Conservation (phyloP, 1,284 basidiomycete genomes). For the Meira nashicola region DNA sequence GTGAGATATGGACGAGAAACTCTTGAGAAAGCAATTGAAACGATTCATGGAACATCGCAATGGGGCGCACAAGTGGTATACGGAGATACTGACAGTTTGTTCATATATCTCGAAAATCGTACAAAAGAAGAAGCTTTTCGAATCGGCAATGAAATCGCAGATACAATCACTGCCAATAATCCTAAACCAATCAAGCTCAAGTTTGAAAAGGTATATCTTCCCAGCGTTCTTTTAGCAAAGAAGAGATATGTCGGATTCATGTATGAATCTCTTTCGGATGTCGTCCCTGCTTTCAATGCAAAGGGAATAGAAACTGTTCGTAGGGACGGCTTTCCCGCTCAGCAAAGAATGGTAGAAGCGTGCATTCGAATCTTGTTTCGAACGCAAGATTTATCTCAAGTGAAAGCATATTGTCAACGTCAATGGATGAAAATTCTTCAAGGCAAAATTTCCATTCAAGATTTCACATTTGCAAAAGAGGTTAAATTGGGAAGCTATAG, state of each 20-base stretch:
- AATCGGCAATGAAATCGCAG: slow-evolving; percentile 86
- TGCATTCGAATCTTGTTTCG: slow-evolving; percentile 66
- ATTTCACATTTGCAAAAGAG: slow-evolving; percentile 92
- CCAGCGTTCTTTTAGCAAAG: slow-evolving; percentile 88
- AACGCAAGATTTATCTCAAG: slow-evolving; percentile 75
- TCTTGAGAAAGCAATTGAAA: slow-evolving; percentile 83
- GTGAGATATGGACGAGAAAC: slow-evolving; percentile 94
- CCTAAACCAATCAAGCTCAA: slow-evolving; percentile 90
- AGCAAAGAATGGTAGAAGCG: slow-evolving; percentile 49
- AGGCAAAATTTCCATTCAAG: slow-evolving; percentile 73
- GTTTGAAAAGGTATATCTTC: slow-evolving; percentile 96
- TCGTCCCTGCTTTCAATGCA: slow-evolving; percentile 79
- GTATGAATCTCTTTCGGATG: slow-evolving; percentile 76
- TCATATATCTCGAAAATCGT: slow-evolving; percentile 79
- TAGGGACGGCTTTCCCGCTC: slow-evolving; percentile 61
- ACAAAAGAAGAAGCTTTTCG: slow-evolving; percentile 88
- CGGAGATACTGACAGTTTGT: slow-evolving; percentile 96
- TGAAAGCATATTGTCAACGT: slow-evolving; percentile 80
- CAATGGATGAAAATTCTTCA: slow-evolving; percentile 82
- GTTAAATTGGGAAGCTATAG: slow-evolving; percentile 72
- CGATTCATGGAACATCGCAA: slow-evolving; percentile 70
- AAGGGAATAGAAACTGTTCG: slow-evolving; percentile 97
- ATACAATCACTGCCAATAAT: slow-evolving; percentile 76
- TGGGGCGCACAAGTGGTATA: slow-evolving; percentile 94
- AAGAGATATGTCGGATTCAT: slow-evolving; percentile 96